Percentiles rank a stretch among this genome's conserved stretches.
phyloP scores from a whole-genome alignment of 1,284 basidiomycete species.

The Paramarasmius palmivorus region DNA sequence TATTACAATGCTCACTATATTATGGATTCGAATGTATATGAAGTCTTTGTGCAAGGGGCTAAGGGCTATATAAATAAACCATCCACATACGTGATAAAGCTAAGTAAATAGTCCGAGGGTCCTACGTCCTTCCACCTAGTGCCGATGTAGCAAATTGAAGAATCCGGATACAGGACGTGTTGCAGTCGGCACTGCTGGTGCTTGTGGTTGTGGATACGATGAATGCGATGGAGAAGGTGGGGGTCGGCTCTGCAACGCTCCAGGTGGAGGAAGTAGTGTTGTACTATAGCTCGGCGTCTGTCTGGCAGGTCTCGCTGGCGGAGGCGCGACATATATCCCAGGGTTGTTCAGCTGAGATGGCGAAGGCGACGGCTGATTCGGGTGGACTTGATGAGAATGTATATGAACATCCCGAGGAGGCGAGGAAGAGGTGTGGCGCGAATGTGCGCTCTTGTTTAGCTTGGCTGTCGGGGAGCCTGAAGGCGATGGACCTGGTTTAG shows the following conservation, averaged over 20 bases:
- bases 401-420: conserved; percentile 9
- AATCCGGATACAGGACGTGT: neutral
- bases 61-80: no score
- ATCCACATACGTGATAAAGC: no score
- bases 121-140: neutral
- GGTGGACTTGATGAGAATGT: conserved; percentile 30
- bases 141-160: neutral
- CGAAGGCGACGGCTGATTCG: conserved; percentile 41
- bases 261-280: neutral
- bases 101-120: neutral
- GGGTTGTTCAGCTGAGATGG: conserved; percentile 47
- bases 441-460: conserved; percentile 12
- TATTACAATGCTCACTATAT: no score
- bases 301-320: conserved; percentile 19
- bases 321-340: conserved; percentile 37
- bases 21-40: no score
- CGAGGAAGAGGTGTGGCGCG: conserved; percentile 15
- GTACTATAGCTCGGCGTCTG: neutral
- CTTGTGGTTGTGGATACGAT: conserved; percentile 1
- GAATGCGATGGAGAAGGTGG: neutral
- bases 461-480: conserved; percentile 3
- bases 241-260: neutral
- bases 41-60: no score
- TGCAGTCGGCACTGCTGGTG: neutral
- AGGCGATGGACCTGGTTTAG: conserved; percentile 2